Evolutionary conservation across 495 filamentous ascomycete genomes (phyloP), one percentile per base, ranked within the genome.

Genomic region (Penicillium herquei): DNA sequence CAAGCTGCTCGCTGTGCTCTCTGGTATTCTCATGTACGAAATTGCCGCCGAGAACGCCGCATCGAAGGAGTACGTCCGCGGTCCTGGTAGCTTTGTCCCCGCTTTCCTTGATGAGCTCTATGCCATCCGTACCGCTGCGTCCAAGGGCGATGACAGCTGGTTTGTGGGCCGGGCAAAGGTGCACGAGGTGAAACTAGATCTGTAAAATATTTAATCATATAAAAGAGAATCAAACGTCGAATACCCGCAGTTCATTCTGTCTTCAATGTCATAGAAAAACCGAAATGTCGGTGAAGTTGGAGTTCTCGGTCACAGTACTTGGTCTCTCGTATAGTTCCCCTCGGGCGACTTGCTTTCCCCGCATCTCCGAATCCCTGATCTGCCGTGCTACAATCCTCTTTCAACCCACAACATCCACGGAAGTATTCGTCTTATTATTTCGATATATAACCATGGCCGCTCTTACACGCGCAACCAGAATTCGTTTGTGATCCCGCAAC

Each of bases 1-100:
- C 63, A 86, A 81, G 68, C 70, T 88, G 33, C 72, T 93, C n/a
- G 81, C 80, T 8, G 84, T 89, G 0, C 67, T 90, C 7, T 82
- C 90, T 6, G 92, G 82, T 2, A 67, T 96, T 14, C 62, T 94
- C 39, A 84, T 88, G 66, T 97, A 87, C 67, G 91, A 92, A 72
- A 87, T 94, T 52, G 91, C 94, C 0, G 88, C 92, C 11, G 90
- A 96, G 70, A 70, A 81, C 14, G 92, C 93, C 0, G 72, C 70
- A 6, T 64, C 55, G 16, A 77, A 84, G 48, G 71, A 73, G 7
- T 83, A 89, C 51, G 90, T 87, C 16, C 74, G 80, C 43, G 92
- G 92, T 0, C 91, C 92, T 0, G 92, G 92, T 1, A 93, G 89
- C 13, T 98, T 98, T 73, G 81, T 96, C 8, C 87, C 90, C 3